A percentile compares a stretch with the other conserved stretches of the same genome.
Conservation (phyloP, 1,284 basidiomycete species). For the Trichosporon asahii region DNA sequence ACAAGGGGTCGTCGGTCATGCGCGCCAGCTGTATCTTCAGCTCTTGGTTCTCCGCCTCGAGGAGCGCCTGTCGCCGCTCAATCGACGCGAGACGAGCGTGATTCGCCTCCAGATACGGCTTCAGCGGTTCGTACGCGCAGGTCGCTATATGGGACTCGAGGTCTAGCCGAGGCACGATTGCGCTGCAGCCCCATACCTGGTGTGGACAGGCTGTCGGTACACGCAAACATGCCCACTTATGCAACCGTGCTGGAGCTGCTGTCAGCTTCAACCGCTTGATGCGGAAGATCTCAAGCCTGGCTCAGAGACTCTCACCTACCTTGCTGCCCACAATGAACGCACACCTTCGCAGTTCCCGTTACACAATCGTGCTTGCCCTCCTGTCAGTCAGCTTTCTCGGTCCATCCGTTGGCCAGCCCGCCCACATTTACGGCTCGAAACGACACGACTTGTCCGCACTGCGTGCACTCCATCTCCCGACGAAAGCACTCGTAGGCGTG, state of each 20-base stretch:
- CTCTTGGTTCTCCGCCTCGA: constrained; percentile 59
- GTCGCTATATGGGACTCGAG: constrained; percentile 55
- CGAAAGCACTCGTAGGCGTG: constrained; percentile 47
- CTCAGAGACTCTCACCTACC: not conserved
- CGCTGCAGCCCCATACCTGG: constrained; percentile 58
- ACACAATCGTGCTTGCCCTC: not conserved
- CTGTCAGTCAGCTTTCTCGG: constrained; percentile 1
- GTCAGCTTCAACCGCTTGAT: not conserved
- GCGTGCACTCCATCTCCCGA: constrained; percentile 39
- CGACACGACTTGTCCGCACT: constrained; percentile 32
- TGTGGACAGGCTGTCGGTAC: constrained; percentile 57
- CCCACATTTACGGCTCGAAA: constrained; percentile 34
- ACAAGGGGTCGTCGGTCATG: constrained; percentile 40
- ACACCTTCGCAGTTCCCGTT: not conserved
- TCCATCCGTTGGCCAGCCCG: not conserved
- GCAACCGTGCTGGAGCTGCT: constrained; percentile 21
- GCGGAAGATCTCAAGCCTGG: no score
- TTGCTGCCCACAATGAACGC: constrained; percentile 1
- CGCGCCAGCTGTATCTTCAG: constrained; percentile 59
- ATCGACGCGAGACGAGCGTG: constrained; percentile 52
- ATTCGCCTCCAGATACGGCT: constrained; percentile 60
- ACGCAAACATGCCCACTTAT: constrained; percentile 39
- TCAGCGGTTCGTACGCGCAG: constrained; percentile 64
- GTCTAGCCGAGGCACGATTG: constrained; percentile 55
- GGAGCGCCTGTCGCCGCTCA: constrained; percentile 56